Percentiles rank a stretch among this genome's conserved stretches.
Evolutionary conservation across 306 rosid species (phyloP).

Genomic region (Comarum palustre): DNA sequence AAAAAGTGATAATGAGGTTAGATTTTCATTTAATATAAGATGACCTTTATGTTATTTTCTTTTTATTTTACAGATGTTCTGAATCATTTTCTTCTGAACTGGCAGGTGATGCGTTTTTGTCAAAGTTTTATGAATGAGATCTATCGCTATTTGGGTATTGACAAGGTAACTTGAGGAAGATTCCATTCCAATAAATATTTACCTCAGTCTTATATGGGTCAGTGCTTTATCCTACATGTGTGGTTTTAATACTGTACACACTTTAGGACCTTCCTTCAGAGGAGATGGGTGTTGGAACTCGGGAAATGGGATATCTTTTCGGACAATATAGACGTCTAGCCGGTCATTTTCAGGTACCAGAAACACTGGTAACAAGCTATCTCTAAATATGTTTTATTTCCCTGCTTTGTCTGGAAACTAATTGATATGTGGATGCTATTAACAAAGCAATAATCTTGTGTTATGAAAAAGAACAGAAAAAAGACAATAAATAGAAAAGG

Average conservation of each 20-base stretch:
- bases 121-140: slow-evolving; percentile 97
- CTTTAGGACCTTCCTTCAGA: slow-evolving; percentile 93
- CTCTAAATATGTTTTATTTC: slow-evolving; percentile 6
- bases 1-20: slow-evolving; percentile 91
- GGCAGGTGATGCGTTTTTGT: slow-evolving; percentile 94
- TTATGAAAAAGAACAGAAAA: background rate
- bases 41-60: background rate
- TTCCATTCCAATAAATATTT: background rate
- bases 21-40: slow-evolving; percentile 17
- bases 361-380: slow-evolving; percentile 19
- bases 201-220: slow-evolving; percentile 7
- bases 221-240: slow-evolving; percentile 21
- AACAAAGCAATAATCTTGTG: background rate
- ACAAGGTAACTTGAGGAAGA: slow-evolving; percentile 66
- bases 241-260: slow-evolving; percentile 32
- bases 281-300: slow-evolving; percentile 99
- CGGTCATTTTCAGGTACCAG: slow-evolving; percentile 87
- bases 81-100: slow-evolving; percentile 40
- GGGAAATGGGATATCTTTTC: slow-evolving; percentile 98
- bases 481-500: background rate
- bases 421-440: background rate
- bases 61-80: slow-evolving; percentile 18
- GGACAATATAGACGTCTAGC: slow-evolving; percentile 97
- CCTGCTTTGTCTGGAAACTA: background rate
- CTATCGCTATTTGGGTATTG: slow-evolving; percentile 92